phyloP scores from a whole-genome alignment of 257 asterid species.

The Pogostemon cablin region DNA sequence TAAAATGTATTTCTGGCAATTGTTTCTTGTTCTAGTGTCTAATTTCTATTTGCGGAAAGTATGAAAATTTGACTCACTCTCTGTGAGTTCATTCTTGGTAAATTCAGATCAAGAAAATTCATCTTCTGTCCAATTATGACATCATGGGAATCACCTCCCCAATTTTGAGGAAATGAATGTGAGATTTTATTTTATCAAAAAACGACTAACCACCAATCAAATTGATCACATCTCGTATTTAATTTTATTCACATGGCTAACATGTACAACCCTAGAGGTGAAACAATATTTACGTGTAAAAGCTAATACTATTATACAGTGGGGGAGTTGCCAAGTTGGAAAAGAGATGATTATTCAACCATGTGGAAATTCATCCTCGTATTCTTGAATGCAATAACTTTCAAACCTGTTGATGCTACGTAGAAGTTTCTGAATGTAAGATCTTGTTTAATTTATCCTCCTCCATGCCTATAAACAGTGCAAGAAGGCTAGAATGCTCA shows the following conservation, averaged over 20 bases:
- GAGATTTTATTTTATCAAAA: no score
- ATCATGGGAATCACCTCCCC: background rate
- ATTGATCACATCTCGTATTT: background rate
- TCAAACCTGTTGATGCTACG: constrained; percentile 1
- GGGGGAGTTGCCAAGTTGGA: background rate
- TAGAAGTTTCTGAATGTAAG: constrained; percentile 47
- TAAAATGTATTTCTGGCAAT: constrained; percentile 15
- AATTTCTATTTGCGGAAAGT: constrained; percentile 26
- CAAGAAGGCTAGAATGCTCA: constrained; percentile 57
- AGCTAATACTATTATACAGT: background rate
- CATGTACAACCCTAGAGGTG: constrained; percentile 3
- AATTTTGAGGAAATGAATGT: background rate
- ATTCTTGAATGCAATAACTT: background rate
- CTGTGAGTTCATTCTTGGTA: background rate
- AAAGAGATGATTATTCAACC: background rate
- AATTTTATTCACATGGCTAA: background rate
- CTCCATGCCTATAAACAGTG: constrained; percentile 68
- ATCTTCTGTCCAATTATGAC: background rate
- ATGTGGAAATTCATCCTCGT: background rate
- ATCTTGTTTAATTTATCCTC: constrained; percentile 67
- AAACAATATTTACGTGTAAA: background rate
- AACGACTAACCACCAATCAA: no score
- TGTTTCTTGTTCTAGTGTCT: constrained; percentile 26
- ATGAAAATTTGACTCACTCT: constrained; percentile 11
- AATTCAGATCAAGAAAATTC: constrained; percentile 8